Evolutionary conservation across 805 yeast genomes (phyloP).

Genomic region (Pichia exigua): DNA sequence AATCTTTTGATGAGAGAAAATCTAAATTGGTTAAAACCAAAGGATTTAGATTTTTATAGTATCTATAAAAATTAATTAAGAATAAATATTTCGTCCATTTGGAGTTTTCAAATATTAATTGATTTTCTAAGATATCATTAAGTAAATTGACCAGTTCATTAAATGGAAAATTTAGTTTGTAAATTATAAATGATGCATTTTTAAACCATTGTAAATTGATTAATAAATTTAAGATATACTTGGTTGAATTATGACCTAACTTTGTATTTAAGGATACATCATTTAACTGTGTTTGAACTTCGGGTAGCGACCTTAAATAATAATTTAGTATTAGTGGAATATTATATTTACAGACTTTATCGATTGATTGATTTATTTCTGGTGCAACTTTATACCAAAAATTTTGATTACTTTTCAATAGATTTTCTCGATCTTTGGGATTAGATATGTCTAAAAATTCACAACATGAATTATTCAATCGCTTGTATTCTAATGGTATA

Average conservation of each 20-base stretch:
- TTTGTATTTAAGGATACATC: neutral
- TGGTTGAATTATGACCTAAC: neutral
- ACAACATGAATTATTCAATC: neutral
- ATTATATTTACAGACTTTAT: neutral
- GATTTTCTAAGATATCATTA: slow-evolving; percentile 4
- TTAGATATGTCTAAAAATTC: slow-evolving; percentile 7
- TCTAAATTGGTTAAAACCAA: slow-evolving; percentile 11
- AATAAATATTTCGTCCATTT: slow-evolving; percentile 8
- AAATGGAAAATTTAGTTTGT: slow-evolving; percentile 3
- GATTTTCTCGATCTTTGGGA: neutral
- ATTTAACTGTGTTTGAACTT: neutral
- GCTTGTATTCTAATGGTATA: neutral
- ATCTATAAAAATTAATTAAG: slow-evolving; percentile 6
- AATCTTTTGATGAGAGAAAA: neutral
- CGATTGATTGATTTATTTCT: neutral
- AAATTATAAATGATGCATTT: slow-evolving; percentile 11
- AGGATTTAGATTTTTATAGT: slow-evolving; percentile 6
- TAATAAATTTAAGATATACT: neutral
- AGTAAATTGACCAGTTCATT: slow-evolving; percentile 5
- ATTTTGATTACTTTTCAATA: neutral
- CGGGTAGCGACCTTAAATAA: slow-evolving; percentile 6
- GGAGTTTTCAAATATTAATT: slow-evolving; percentile 9
- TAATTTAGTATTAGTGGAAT: slow-evolving; percentile 4
- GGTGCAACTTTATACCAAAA: neutral
- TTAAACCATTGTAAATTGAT: slow-evolving; percentile 10